Evolutionary conservation across 192 early-diverging fungal species (phyloP).

Genomic region (Umbelopsis vinacea): DNA sequence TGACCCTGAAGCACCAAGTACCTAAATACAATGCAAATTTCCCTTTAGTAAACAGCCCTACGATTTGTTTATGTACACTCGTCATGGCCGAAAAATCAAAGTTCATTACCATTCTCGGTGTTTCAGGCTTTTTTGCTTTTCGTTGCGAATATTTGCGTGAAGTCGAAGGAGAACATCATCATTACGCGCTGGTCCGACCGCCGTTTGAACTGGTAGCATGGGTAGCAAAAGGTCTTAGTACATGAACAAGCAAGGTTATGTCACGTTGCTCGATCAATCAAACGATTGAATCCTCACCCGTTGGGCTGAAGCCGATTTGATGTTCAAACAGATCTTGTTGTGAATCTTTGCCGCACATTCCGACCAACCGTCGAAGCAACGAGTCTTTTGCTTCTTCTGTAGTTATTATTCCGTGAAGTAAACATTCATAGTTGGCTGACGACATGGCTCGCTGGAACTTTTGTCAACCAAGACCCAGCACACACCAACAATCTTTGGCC

Average conservation of each 20-base stretch:
- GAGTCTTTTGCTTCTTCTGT: conserved; percentile 34
- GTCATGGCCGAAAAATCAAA: conserved; percentile 19
- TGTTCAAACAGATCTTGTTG: conserved; percentile 64
- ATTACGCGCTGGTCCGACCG: conserved; percentile 69
- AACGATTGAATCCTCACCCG: conserved; percentile 38
- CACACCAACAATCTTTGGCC: neutral
- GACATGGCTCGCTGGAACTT: neutral
- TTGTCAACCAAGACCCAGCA: neutral
- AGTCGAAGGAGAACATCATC: conserved; percentile 76
- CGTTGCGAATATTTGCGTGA: conserved; percentile 51
- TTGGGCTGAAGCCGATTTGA: conserved; percentile 71
- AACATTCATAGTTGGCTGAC: conserved; percentile 36
- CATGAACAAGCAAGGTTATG: too few species aligned
- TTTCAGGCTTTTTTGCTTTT: conserved; percentile 44
- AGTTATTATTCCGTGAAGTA: conserved; percentile 37
- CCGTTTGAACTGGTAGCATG: conserved; percentile 58
- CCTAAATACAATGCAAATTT: conserved; percentile 39
- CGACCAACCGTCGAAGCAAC: conserved; percentile 66
- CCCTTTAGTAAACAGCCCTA: neutral
- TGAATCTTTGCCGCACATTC: conserved; percentile 67
- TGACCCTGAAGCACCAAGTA: conserved; percentile 64
- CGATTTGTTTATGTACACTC: too few species aligned
- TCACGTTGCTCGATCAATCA: too few species aligned
- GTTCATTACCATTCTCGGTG: conserved; percentile 45
- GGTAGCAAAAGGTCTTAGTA: neutral